Conservation (phyloP, 176 grass and related monocot genomes). For the Oropetium thomaeum region DNA sequence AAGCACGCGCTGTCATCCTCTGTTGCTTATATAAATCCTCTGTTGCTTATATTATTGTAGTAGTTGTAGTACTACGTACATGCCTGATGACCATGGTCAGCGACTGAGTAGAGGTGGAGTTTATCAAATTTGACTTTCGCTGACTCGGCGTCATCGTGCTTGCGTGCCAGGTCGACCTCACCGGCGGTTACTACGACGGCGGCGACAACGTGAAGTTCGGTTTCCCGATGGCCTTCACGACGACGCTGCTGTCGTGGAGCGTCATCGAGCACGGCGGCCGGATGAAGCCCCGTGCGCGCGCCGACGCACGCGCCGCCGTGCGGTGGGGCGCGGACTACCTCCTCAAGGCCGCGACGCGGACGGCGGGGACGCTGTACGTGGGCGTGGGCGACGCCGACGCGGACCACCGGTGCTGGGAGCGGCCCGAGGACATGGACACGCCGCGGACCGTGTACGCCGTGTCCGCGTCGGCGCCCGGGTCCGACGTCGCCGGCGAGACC, state of each 20-base stretch:
- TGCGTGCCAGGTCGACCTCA: constrained; percentile 57
- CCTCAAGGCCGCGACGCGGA: constrained; percentile 55
- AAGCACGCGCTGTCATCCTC: neutral
- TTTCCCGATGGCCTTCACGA: constrained; percentile 86
- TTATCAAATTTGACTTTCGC: neutral
- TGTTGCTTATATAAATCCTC: neutral
- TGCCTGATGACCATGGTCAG: neutral
- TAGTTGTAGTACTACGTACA: neutral
- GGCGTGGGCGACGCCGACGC: constrained; percentile 77
- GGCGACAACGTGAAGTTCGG: constrained; percentile 91
- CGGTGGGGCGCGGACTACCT: constrained; percentile 89
- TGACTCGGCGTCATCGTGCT: constrained; percentile 11
- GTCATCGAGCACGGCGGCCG: constrained; percentile 59
- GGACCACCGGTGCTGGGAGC: constrained; percentile 84
- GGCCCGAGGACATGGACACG: constrained; percentile 90
- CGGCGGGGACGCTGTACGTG: constrained; percentile 61
- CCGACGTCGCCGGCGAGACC: constrained; percentile 74
- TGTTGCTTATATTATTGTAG: neutral
- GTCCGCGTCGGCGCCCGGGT: constrained; percentile 52
- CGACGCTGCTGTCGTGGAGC: constrained; percentile 74
- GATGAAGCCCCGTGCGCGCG: constrained; percentile 34
- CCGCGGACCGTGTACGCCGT: constrained; percentile 63
- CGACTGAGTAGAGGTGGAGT: neutral
- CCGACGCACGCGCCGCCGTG: constrained; percentile 47
- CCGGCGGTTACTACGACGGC: constrained; percentile 88